Percentiles rank a stretch among this genome's conserved stretches.
phyloP scores from a whole-genome alignment of 257 asterid species.

The Forsythia suspensa region DNA sequence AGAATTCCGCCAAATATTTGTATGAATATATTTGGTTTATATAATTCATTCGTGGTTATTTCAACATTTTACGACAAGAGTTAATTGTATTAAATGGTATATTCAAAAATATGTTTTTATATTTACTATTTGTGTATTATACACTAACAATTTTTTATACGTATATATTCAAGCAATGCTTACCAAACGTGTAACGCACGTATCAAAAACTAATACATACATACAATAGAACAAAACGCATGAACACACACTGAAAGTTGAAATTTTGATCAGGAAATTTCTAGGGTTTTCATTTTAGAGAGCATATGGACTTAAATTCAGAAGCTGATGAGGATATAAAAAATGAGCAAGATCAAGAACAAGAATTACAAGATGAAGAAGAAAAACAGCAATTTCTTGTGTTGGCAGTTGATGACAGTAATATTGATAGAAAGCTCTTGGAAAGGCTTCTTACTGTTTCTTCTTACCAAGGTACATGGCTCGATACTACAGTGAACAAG shows the following conservation, averaged over 20 bases:
- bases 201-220: too few relatives aligned
- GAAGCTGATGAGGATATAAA: not conserved
- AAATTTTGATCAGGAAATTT: not conserved
- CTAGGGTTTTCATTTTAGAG: not conserved
- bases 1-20: too few relatives aligned
- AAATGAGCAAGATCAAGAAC: not conserved
- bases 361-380: not conserved
- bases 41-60: too few relatives aligned
- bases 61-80: too few relatives aligned
- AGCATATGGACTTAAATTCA: slow-evolving; percentile 31
- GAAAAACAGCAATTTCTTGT: slow-evolving; percentile 47
- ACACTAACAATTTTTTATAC: too few relatives aligned
- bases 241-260: not conserved
- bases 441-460: slow-evolving; percentile 60
- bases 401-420: slow-evolving; percentile 58
- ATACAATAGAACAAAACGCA: not conserved
- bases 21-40: too few relatives aligned
- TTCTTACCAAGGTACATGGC: slow-evolving; percentile 46
- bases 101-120: too few relatives aligned
- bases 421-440: slow-evolving; percentile 49
- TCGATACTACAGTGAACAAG: not conserved
- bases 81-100: too few relatives aligned
- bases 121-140: too few relatives aligned
- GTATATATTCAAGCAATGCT: too few relatives aligned
- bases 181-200: too few relatives aligned